phyloP scores from a whole-genome alignment of 257 asterid species.

The Jacaranda copaia region DNA sequence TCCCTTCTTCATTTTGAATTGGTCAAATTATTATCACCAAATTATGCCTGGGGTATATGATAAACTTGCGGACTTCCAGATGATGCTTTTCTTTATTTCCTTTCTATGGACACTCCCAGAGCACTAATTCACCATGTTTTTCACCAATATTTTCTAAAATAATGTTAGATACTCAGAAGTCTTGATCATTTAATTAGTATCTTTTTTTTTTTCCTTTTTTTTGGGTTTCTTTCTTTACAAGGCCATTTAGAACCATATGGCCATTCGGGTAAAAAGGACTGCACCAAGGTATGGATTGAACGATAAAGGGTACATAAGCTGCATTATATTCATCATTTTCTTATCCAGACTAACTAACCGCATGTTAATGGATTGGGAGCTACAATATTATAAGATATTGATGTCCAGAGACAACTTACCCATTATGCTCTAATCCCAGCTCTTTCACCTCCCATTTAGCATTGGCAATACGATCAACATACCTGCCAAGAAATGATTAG shows the following conservation, averaged over 20 bases:
- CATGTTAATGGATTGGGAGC: conserved; percentile 6
- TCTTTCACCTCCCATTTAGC: conserved; percentile 99
- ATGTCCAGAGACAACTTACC: conserved; percentile 60
- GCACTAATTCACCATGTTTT: not conserved
- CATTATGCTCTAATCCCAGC: conserved; percentile 97
- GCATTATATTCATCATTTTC: not conserved
- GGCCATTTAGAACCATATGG: not conserved
- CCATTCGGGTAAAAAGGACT: conserved; percentile 2
- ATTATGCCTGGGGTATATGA: not conserved
- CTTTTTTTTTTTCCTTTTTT: not conserved
- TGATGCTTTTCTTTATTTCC: not conserved
- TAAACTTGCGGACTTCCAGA: too few relatives aligned
- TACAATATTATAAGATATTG: conserved; percentile 7
- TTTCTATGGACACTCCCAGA: not conserved
- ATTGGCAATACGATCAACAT: conserved; percentile 86
- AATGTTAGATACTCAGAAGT: not conserved
- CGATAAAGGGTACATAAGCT: not conserved
- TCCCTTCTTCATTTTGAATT: not conserved
- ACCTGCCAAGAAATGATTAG: conserved; percentile 55
- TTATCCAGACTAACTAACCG: conserved; percentile 13
- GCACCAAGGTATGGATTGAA: conserved; percentile 4
- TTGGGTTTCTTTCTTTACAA: conserved; percentile 9
- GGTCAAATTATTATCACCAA: not conserved
- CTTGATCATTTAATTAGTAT: not conserved
- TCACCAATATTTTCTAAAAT: not conserved